Percentiles rank a stretch among this genome's conserved stretches.
phyloP scores from a whole-genome alignment of 164 flowering plant genomes.

The Dillenia turbinata region DNA sequence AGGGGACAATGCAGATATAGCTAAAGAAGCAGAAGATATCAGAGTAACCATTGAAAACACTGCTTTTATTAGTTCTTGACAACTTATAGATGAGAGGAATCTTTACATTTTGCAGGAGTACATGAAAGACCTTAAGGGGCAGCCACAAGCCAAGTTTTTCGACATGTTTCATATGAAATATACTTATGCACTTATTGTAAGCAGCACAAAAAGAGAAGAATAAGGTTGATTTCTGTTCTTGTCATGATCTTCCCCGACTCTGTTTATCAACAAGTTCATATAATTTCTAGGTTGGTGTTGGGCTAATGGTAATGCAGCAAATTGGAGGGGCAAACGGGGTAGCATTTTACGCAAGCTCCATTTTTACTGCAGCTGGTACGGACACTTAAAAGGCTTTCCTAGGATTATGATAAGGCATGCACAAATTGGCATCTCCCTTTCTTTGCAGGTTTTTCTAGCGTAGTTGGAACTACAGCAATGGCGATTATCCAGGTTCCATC shows the following conservation, averaged over 20 bases:
- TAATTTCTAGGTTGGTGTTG: slow-evolving; percentile 57
- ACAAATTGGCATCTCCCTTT: background rate
- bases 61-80: background rate
- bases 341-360: slow-evolving; percentile 47
- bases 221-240: no score
- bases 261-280: background rate
- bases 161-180: slow-evolving; percentile 60
- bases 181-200: slow-evolving; percentile 55
- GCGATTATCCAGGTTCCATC: slow-evolving; percentile 58
- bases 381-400: slow-evolving; percentile 4
- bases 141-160: slow-evolving; percentile 27
- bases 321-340: slow-evolving; percentile 57
- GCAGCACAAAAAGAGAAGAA: background rate
- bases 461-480: slow-evolving; percentile 61
- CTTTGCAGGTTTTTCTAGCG: slow-evolving; percentile 62
- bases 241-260: background rate
- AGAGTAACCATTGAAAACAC: slow-evolving; percentile 17
- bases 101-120: slow-evolving; percentile 34
- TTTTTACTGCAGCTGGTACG: slow-evolving; percentile 58
- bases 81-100: background rate
- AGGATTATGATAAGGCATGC: background rate
- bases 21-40: slow-evolving; percentile 50
- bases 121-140: slow-evolving; percentile 29
- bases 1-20: slow-evolving; percentile 40
- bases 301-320: slow-evolving; percentile 66